Base-by-base conservation (phyloP, 208 protist species). In the Crithidia expoeki region DNA sequence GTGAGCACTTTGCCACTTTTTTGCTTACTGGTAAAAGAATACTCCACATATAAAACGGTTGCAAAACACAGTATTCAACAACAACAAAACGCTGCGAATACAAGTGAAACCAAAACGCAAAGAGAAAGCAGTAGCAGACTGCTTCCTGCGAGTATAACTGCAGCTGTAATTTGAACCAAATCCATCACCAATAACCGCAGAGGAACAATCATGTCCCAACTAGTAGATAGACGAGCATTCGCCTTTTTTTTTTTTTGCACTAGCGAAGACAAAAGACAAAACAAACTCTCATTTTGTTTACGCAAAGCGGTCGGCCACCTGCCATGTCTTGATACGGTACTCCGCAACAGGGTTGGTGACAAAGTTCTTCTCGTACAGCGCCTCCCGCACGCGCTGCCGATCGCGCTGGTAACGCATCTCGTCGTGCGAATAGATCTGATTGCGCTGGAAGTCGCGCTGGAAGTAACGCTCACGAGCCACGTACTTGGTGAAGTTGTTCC, bases 251-350 rank as follows among this genome's bases (percentile, higher is more conserved):
- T 0, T 19, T 69, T 4, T 76, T 85, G 94, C 12, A 85, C 86
- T 40, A 40, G 12, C 9, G 9, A 40, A 12, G 12, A 5, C 36
- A 40, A 5, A 40, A n/a, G n/a, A n/a, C n/a, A n/a, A n/a, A n/a
- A n/a, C n/a, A n/a, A n/a, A 17, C 47, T 28, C 3, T 3, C 4
- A 28, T 9, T 14, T 0, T 19, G 70, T 4, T 76, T 85, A 95
- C 12, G 87, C 86, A 72, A 92, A 93, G 60, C 90, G 85, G 61
- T 96, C 86, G 17, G 88, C 85, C 40, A 92, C 88, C 77, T 96
- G 90, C 90, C 90, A 96, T 25, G 84, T 80, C 85, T 96, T 96
- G 36, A 96, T 80, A 51, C 90, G 85, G 69, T 89, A 96, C 77
- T 96, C 84, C 4, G 90, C 88, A 5, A 96, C 72, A 0, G 90